Conservation (phyloP, 768 basidiomycete genomes). For the Psilocybe azurescens region DNA sequence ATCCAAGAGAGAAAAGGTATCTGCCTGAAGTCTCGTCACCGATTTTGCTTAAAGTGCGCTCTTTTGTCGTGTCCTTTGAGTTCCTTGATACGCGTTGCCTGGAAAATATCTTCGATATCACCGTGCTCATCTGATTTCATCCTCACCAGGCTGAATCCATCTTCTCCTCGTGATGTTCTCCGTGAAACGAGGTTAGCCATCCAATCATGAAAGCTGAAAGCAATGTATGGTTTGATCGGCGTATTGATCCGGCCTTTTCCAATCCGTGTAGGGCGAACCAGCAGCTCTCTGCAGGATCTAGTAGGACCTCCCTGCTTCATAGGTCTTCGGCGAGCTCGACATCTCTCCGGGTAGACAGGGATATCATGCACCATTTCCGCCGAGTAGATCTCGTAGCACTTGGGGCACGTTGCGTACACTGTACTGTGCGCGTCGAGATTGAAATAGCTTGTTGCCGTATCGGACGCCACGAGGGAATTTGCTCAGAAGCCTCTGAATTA, state of each 20-base stretch:
- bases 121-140: background rate
- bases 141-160: slow-evolving; percentile 11
- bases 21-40: slow-evolving; percentile 1
- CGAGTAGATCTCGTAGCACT: slow-evolving; percentile 7
- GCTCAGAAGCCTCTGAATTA: background rate
- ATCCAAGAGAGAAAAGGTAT: slow-evolving; percentile 28
- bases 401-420: slow-evolving; percentile 11
- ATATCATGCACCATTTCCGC: background rate
- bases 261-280: too few relatives aligned
- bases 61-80: too few relatives aligned
- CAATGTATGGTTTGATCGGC: slow-evolving; percentile 10
- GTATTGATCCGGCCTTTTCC: background rate
- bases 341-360: slow-evolving; percentile 7
- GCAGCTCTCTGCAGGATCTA: too few relatives aligned
- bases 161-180: background rate
- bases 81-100: background rate
- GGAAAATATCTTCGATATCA: slow-evolving; percentile 3
- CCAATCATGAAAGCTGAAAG: slow-evolving; percentile 8
- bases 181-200: slow-evolving; percentile 3
- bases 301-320: slow-evolving; percentile 3
- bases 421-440: slow-evolving; percentile 4
- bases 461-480: slow-evolving; percentile 11
- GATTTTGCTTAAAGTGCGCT: background rate
- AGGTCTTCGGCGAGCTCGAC: background rate
- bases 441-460: slow-evolving; percentile 4